Evolutionary conservation across 2,329 filamentous ascomycete genomes (phyloP).

Genomic region (Harringtonia lauricola): DNA sequence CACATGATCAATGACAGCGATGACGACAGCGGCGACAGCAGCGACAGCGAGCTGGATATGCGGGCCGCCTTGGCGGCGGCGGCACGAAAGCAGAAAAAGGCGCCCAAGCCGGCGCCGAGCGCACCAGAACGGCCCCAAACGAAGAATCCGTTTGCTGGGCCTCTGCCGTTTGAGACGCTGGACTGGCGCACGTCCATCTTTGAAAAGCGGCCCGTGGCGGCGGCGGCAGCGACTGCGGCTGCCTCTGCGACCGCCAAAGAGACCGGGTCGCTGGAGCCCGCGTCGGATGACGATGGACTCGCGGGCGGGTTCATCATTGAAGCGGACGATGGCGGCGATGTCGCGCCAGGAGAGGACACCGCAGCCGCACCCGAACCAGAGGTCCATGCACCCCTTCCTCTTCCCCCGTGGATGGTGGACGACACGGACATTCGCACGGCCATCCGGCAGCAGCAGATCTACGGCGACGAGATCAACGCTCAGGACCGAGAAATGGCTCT

Average conservation of each 20-base stretch:
- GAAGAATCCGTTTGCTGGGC: conserved; percentile 60
- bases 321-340: conserved; percentile 8
- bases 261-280: conserved; percentile 15
- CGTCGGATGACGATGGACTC: conserved; percentile 31
- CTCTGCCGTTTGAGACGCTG: conserved; percentile 83
- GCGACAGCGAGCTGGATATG: conserved; percentile 73
- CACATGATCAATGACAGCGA: conserved; percentile 11
- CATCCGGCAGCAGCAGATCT: conserved; percentile 45
- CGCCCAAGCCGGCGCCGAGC: conserved; percentile 11
- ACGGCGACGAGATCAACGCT: conserved; percentile 50
- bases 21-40: conserved; percentile 39
- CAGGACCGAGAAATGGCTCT: conserved; percentile 47
- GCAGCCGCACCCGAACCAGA: conserved; percentile 20
- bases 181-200: conserved; percentile 53
- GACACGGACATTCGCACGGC: conserved; percentile 55
- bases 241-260: conserved; percentile 12
- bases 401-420: conserved; percentile 67
- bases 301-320: conserved; percentile 53
- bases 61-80: conserved; percentile 65
- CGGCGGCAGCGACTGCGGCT: too few species aligned
- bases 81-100: conserved; percentile 36
- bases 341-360: too few species aligned
- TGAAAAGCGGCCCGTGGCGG: conserved; percentile 30
- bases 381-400: conserved; percentile 38
- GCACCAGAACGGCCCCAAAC: conserved; percentile 35